Conservation (phyloP, 139 green algal species). For the Chlorella sorokiniana region DNA sequence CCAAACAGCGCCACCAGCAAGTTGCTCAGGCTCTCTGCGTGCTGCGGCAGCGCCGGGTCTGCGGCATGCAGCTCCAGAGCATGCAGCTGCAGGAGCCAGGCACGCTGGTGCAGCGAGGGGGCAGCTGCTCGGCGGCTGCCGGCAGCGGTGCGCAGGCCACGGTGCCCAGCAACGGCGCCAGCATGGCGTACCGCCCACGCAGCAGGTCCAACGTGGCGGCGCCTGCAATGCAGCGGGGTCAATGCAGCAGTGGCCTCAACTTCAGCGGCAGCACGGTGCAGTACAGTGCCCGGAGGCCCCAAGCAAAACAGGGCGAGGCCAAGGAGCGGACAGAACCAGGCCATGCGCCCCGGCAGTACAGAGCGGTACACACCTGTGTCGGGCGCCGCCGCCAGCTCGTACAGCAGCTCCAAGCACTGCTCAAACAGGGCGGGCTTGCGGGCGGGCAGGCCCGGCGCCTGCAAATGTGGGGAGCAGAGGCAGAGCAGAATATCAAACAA, state of each 20-base stretch:
- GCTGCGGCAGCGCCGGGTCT: slow-evolving; percentile 38
- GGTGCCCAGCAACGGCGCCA: slow-evolving; percentile 35
- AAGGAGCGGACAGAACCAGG: no score
- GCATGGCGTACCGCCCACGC: slow-evolving; percentile 18
- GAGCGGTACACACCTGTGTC: slow-evolving; percentile 27
- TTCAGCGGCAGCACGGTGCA: no score
- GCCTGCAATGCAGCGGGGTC: neutral
- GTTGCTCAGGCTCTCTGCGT: slow-evolving; percentile 31
- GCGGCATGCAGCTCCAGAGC: slow-evolving; percentile 50
- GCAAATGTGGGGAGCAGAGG: no score
- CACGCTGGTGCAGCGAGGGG: slow-evolving; percentile 51
- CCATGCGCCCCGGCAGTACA: no score
- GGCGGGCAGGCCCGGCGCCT: slow-evolving; percentile 4
- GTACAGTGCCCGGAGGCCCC: no score
- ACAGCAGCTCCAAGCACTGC: slow-evolving; percentile 66
- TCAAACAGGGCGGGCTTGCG: slow-evolving; percentile 58
- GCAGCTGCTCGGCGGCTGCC: neutral
- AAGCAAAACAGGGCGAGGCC: no score
- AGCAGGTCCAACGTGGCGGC: slow-evolving; percentile 45
- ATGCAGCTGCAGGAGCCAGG: slow-evolving; percentile 48
- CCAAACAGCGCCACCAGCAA: slow-evolving; percentile 52
- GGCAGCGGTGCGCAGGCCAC: slow-evolving; percentile 34
- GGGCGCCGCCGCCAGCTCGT: slow-evolving; percentile 41
- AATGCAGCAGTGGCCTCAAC: neutral
- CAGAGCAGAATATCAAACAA: no score